phyloP scores from a whole-genome alignment of 2,329 filamentous ascomycete species.

The Talaromyces sp. region DNA sequence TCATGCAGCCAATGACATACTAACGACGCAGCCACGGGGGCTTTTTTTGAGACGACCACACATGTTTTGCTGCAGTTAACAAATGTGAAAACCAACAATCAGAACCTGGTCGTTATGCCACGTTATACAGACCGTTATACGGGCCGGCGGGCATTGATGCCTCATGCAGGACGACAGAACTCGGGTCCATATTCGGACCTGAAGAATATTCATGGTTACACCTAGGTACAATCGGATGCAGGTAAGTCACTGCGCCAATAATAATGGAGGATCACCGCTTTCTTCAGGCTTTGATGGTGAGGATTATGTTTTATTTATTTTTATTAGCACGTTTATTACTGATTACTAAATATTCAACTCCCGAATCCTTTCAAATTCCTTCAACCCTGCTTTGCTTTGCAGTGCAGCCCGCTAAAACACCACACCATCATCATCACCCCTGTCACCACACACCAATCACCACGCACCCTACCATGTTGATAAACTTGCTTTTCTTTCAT shows the following conservation, averaged over 20 bases:
- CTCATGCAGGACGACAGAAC: no score
- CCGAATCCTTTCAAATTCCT: background rate
- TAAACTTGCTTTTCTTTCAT: background rate
- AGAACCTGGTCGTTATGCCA: background rate
- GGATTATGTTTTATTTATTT: no score
- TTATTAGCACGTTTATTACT: no score
- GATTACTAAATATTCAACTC: background rate
- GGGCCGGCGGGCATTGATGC: no score
- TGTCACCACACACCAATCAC: background rate
- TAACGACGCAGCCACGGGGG: background rate
- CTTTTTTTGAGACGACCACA: background rate
- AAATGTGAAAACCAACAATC: no score
- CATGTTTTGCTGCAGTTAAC: background rate
- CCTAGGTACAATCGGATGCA: background rate
- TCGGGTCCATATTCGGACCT: background rate
- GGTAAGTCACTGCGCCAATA: background rate
- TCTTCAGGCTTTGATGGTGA: background rate
- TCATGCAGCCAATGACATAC: background rate
- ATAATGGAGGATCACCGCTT: background rate
- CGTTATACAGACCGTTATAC: background rate
- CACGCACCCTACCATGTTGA: background rate
- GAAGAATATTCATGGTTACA: background rate
- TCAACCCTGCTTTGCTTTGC: background rate
- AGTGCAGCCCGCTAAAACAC: background rate
- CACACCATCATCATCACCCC: background rate